A percentile compares a stretch with the other conserved stretches of the same genome.
phyloP scores from a whole-genome alignment of 352 stramenopile genomes.

The Blastocystis sp. region DNA sequence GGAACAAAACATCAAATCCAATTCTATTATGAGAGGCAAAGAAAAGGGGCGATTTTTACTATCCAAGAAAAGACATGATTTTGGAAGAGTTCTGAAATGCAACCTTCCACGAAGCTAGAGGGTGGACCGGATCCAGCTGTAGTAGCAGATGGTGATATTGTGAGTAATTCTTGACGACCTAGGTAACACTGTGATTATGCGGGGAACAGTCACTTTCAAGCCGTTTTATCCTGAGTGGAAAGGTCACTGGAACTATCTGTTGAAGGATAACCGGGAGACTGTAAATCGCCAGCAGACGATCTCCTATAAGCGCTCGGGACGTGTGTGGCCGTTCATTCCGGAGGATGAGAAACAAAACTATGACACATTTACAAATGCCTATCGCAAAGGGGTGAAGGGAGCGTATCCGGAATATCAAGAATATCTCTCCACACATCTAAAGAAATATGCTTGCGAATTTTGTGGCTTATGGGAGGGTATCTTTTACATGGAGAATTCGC shows the following conservation, averaged over 20 bases:
- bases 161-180: not conserved
- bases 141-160: not conserved
- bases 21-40: not conserved
- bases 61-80: not conserved
- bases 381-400: not conserved
- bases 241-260: slow-evolving; percentile 19
- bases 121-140: not conserved
- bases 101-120: not conserved
- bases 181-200: slow-evolving; percentile 45
- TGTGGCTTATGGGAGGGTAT: slow-evolving; percentile 30
- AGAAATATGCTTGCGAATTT: slow-evolving; percentile 55
- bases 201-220: slow-evolving; percentile 26
- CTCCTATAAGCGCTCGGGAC: not conserved
- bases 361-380: slow-evolving; percentile 3
- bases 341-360: slow-evolving; percentile 54
- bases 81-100: not conserved
- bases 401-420: slow-evolving; percentile 11
- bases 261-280: slow-evolving; percentile 27
- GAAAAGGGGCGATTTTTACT: not conserved
- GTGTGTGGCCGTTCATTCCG: slow-evolving; percentile 30
- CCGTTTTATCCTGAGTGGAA: slow-evolving; percentile 42
- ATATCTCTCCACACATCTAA: slow-evolving; percentile 27
- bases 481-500: slow-evolving; percentile 51
- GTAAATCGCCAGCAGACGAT: slow-evolving; percentile 30
- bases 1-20: not conserved